Percentiles rank a stretch among this genome's conserved stretches.
Conservation (phyloP, 805 yeast genomes). For the Candida alai region DNA sequence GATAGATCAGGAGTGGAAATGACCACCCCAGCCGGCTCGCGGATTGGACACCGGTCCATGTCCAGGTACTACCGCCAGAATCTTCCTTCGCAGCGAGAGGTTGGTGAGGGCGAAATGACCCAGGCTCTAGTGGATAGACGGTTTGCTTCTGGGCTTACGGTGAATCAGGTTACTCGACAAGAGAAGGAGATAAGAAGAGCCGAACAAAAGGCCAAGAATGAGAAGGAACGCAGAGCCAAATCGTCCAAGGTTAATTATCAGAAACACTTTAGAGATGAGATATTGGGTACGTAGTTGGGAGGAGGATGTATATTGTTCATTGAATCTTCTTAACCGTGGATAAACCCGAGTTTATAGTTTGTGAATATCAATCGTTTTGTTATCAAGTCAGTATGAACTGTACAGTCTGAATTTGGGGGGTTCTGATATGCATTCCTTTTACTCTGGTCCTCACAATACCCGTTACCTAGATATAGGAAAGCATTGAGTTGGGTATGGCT, state of each 20-base stretch:
- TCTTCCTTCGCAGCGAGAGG: constrained; percentile 18
- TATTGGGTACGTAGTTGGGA: constrained; percentile 18
- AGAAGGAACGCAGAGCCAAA: constrained; percentile 23
- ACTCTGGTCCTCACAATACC: no score
- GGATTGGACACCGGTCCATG: constrained; percentile 78
- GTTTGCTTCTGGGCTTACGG: constrained; percentile 34
- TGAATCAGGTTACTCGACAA: constrained; percentile 26
- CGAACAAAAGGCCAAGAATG: constrained; percentile 21
- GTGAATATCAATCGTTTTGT: no score
- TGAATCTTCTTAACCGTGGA: no score
- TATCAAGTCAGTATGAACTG: no score
- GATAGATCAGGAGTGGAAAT: constrained; percentile 63
- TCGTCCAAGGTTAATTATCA: constrained; percentile 28
- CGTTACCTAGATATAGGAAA: no score
- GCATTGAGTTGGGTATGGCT: no score
- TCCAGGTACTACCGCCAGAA: constrained; percentile 71
- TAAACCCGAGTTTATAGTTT: neutral
- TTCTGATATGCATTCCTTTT: no score
- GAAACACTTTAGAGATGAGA: constrained; percentile 36
- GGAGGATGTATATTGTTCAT: no score
- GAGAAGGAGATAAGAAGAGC: constrained; percentile 26
- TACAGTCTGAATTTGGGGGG: no score
- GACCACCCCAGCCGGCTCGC: constrained; percentile 71
- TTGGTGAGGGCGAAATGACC: constrained; percentile 64
- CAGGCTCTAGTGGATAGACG: constrained; percentile 72